Evolutionary conservation across 1,284 basidiomycete genomes (phyloP), one percentile per base, ranked within the genome.

Genomic region (Cutaneotrichosporon sp.): DNA sequence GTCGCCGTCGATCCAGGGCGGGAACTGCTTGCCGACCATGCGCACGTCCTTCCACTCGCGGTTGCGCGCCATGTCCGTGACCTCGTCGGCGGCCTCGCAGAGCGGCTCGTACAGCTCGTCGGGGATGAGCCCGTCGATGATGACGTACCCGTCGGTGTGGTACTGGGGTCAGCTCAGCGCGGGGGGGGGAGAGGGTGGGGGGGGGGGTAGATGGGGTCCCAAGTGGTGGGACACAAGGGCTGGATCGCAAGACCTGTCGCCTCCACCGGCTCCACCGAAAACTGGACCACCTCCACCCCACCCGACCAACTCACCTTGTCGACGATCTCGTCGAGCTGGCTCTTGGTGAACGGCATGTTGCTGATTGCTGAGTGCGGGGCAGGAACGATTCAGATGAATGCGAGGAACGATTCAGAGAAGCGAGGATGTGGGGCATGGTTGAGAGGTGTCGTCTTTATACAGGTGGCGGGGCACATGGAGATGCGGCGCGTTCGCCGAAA

Each of bases 21-120:
- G 90, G 68, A 92, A 92, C 72, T 90, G 89, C 65, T 87, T 88
- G 14, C 91, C 90, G 14, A 92, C 89, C 0, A 87, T 86, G 49
- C 90, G 84, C 2, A 87, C 82, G 67, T 89, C 82, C 0, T 84
- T 80, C 91, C 90, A 92, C 9, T 77, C 66, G 4, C 88, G 88
- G 0, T 79, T 62, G 16, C 90, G 85, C 0, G 89, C 89, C 42
- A 82, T 83, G 29, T 79, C 71, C 22, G 87, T 82, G 2, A 82
- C 84, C 20, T 82, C 78, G 22, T 83, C 82, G 59, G 84, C 86
- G 3, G 89, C 88, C 0, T 71, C 73, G 59, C 81, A 76, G 29
- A 91, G 82, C 0, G 75, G 69, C 2, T 69, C 60, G 58, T 84
- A 76, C 16, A 83, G 77, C 2, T 76, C 72, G 0, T 79, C 68